Percentiles rank a stretch among this genome's conserved stretches.
Evolutionary conservation across 805 yeast species (phyloP).

Genomic region (Metschnikowia baotianmanensis): DNA sequence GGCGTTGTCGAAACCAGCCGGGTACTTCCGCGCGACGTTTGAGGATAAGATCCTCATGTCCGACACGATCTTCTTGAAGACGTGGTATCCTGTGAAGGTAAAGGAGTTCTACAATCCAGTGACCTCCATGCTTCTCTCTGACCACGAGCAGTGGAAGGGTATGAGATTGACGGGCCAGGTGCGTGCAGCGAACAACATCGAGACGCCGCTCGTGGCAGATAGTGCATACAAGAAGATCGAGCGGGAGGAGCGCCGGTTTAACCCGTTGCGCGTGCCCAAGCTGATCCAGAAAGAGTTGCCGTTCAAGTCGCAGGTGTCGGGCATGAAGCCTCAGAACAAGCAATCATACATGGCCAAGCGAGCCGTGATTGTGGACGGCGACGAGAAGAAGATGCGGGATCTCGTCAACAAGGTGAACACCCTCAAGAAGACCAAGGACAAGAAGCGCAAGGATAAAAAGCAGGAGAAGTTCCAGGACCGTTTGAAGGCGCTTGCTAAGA

Average conservation of each 20-base stretch:
- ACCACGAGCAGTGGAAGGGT: conserved; percentile 91
- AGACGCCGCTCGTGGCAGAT: conserved; percentile 56
- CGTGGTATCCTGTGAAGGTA: conserved; percentile 95
- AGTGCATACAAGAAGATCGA: conserved; percentile 68
- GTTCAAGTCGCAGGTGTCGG: conserved; percentile 84
- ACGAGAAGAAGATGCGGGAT: conserved; percentile 89
- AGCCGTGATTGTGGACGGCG: conserved; percentile 90
- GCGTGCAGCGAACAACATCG: conserved; percentile 68
- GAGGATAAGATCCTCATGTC: conserved; percentile 92
- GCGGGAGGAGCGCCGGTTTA: conserved; percentile 80
- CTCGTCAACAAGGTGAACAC: conserved; percentile 86
- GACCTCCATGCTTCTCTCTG: conserved; percentile 73
- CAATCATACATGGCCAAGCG: conserved; percentile 80
- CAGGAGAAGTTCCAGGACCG: conserved; percentile 71
- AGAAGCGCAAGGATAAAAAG: conserved; percentile 70
- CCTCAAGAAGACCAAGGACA: conserved; percentile 79
- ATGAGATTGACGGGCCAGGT: conserved; percentile 95
- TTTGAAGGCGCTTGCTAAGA: conserved; percentile 71
- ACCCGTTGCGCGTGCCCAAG: conserved; percentile 83
- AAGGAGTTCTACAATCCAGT: conserved; percentile 95
- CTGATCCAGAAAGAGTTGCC: conserved; percentile 76
- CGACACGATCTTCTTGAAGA: conserved; percentile 84
- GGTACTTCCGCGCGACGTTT: conserved; percentile 92
- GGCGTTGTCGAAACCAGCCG: conserved; percentile 92
- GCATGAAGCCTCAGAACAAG: conserved; percentile 84